A percentile compares a stretch with the other conserved stretches of the same genome.
Evolutionary conservation across 192 early-diverging fungal genomes (phyloP).

Genomic region (Phlyctochytrium arcticum): DNA sequence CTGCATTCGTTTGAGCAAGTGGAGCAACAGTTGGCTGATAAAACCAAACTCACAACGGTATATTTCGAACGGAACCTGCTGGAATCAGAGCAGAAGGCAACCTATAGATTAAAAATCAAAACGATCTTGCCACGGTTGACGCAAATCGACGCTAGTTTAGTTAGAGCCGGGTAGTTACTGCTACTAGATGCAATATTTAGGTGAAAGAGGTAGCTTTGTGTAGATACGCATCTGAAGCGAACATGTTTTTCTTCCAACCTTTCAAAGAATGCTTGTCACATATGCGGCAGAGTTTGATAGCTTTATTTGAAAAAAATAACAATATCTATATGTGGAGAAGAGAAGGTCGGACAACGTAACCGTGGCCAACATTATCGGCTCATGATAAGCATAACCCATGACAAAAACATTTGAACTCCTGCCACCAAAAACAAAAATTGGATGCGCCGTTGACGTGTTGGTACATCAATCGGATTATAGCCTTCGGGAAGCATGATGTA

Average conservation of each 20-base stretch:
- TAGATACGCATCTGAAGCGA: no score
- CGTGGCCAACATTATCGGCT: neutral
- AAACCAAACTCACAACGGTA: conserved; percentile 65
- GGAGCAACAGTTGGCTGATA: conserved; percentile 56
- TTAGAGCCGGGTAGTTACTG: conserved; percentile 7
- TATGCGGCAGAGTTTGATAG: no score
- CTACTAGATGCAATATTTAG: neutral
- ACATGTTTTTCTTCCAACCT: no score
- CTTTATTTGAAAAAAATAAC: no score
- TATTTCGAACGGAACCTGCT: conserved; percentile 96
- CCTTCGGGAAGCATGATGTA: conserved; percentile 49
- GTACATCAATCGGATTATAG: conserved; percentile 29
- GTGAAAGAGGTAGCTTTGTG: neutral
- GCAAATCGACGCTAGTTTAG: conserved; percentile 87
- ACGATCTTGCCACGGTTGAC: conserved; percentile 75
- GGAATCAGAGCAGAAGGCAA: conserved; percentile 66
- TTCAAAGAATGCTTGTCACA: no score
- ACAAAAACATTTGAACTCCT: conserved; percentile 72
- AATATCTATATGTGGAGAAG: neutral
- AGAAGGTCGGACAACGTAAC: neutral
- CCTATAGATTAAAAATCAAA: conserved; percentile 85
- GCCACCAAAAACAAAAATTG: conserved; percentile 86
- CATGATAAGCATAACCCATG: conserved; percentile 66
- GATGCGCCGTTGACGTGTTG: conserved; percentile 76
- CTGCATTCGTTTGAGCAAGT: conserved; percentile 75